Evolutionary conservation across 2,329 filamentous ascomycete species (phyloP), one percentile per base, ranked within the genome.

Genomic region (Aciculosporium take): DNA sequence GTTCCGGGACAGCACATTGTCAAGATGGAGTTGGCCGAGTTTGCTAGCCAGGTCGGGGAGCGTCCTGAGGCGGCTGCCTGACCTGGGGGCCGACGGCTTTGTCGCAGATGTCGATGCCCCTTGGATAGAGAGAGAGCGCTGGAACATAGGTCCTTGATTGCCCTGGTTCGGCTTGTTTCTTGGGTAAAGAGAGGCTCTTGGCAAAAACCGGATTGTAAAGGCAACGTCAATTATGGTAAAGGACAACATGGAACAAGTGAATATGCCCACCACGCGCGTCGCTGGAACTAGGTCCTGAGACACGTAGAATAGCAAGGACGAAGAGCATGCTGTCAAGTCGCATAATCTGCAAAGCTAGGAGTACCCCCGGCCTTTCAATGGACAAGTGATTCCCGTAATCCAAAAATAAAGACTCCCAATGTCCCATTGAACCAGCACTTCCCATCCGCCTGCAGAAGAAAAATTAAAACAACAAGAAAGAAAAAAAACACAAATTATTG

Each of bases 1-100:
- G 76, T 98, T 4, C 91, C 91, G 0, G 88, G 89, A 0, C 68
- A 82, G 50, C 77, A 94, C 57, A 84, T 98, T 50, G 77, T 72
- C 45, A 89, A 82, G 65, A 86, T 98, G 53, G 88, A 95, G 60
- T 69, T 91, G 36, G 87, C 96, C 56, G 81, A 89, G 48, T 81
- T 79, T 55, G 61, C 62, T 2, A 79, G 75, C 46, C 74, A 78
- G 53, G 53, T 68, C 9, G 21, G 7, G 21, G 12, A 15, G 10
- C 3, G 30, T 24, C 8, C 5, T 33, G 23, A n/a, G n/a, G n/a
- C n/a, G n/a, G n/a, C n/a, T n/a, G n/a, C n/a, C n/a, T n/a, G n/a
- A n/a, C n/a, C n/a, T n/a, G n/a, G n/a, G n/a, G n/a, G n/a, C n/a
- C n/a, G n/a, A n/a, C n/a, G n/a, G n/a, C n/a, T n/a, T n/a, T n/a